Evolutionary conservation across 129 eudicot genomes (phyloP), one percentile per base, ranked within the genome.

Genomic region (Flaveria robusta): DNA sequence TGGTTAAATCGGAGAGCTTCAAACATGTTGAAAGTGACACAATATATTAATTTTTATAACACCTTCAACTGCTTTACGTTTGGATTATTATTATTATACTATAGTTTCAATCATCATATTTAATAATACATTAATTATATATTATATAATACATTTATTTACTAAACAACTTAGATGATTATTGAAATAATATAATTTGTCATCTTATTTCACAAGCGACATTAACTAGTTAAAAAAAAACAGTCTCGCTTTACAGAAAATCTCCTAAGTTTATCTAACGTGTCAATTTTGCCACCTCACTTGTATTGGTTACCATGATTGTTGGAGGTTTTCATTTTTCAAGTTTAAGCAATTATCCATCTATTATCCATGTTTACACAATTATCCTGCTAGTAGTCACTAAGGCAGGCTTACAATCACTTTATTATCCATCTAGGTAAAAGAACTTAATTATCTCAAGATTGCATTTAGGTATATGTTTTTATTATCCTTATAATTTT

Each of bases 361-460:
- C 22, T 3, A 0, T 27, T 67, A 41, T 66, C 76, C 86, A 92
- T 93, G 85, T 92, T 72, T 92, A 89, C 78, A 92, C 93, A 13
- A 84, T 93, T 29, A 92, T 3, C 34, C 5, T 29, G 93, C 86
- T 96, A 89, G 75, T 85, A 93, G 51, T 89, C 96, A 34, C 91
- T 93, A 1, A 89, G 86, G 86, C 96, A 87, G 84, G 91, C 92
- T n/a, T 87, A 88, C 71, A 91, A 89, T 76, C 91, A 85, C 79
- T 92, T 93, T 39, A 89, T 92, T 74, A 89, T 85, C 56, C 96
- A 92, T 84, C 87, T 92, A 31, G 97, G 87, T 82, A 29, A 89
- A 92, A 83, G 93, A 92, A 70, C 88, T 92, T 67, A 91, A 92
- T 80, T 86, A 85, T 83, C 85, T 92, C 66, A 92, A 89, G 85